Conservation (phyloP, 108 stramenopile species). For the Cyclotella distinguenda region DNA sequence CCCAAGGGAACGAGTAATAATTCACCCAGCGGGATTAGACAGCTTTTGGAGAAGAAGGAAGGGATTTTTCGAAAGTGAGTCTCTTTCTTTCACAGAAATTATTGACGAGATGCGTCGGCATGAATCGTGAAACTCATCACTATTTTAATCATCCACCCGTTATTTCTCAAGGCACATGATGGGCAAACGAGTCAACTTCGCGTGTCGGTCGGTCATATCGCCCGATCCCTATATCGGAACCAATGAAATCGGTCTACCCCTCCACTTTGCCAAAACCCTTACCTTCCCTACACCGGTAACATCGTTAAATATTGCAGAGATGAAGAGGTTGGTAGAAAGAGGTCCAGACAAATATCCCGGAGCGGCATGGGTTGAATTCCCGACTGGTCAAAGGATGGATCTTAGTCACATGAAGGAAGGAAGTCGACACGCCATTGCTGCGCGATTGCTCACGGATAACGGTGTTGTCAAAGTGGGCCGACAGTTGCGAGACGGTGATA, state of each 20-base stretch:
- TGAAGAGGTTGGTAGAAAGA: constrained; percentile 84
- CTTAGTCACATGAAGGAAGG: constrained; percentile 85
- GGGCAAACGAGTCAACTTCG: constrained; percentile 99
- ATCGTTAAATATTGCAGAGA: constrained; percentile 85
- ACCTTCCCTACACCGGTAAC: constrained; percentile 97
- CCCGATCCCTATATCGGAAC: constrained; percentile 98
- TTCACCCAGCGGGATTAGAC: constrained; percentile 81
- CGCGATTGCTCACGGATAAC: constrained; percentile 65
- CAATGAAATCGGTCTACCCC: constrained; percentile 98
- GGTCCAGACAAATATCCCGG: constrained; percentile 93
- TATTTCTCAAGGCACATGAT: constrained; percentile 91
- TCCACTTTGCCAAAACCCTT: constrained; percentile 91
- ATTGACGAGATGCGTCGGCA: background rate
- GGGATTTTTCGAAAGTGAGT: constrained; percentile 92
- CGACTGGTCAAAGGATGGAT: constrained; percentile 84
- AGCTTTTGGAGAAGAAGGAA: constrained; percentile 97
- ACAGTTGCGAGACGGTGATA: constrained; percentile 95
- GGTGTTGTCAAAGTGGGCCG: constrained; percentile 92
- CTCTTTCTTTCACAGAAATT: background rate
- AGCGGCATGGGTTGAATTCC: constrained; percentile 93
- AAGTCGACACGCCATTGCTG: constrained; percentile 83
- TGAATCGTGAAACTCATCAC: too few relatives aligned
- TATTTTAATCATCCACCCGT: background rate
- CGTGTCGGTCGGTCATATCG: constrained; percentile 96
- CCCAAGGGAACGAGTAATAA: constrained; percentile 54